Percentiles rank a stretch among this genome's conserved stretches.
These are phyloP conservation scores for Lactifluus pinguis DNA, from an alignment of 768 basidiomycete species.

Conservation along the genomic window DNA sequence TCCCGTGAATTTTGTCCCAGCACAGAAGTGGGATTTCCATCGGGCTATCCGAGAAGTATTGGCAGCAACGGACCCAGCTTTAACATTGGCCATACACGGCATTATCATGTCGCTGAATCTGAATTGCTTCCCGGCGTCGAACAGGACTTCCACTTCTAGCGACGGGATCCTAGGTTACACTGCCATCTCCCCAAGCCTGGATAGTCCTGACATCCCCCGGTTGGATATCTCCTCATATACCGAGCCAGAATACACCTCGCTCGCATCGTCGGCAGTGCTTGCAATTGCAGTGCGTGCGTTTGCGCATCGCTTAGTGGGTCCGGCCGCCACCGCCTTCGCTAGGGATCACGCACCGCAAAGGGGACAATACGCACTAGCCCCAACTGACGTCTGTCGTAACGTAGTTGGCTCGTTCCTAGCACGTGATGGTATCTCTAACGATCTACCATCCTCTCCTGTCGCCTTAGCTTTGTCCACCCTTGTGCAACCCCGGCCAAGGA, in stretches of 20 bases:
- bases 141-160: not conserved
- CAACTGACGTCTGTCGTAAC: conserved; percentile 11
- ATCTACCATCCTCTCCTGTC: not conserved
- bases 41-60: conserved; percentile 21
- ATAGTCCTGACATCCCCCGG: not conserved
- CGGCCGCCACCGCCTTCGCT: conserved; percentile 3
- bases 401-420: conserved; percentile 5
- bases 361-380: not conserved
- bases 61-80: conserved; percentile 23
- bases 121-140: not conserved
- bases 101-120: conserved; percentile 3
- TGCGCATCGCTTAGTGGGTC: conserved; percentile 1
- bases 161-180: not conserved
- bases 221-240: not conserved
- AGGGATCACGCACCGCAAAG: not conserved
- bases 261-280: conserved; percentile 10
- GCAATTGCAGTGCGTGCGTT: conserved; percentile 13
- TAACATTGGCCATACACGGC: conserved; percentile 22
- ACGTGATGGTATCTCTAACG: not conserved
- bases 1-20: not conserved
- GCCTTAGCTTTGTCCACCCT: conserved; percentile 6
- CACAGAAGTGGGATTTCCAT: not conserved
- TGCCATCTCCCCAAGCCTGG: not conserved
- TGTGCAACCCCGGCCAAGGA: not conserved
- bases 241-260: not conserved